Conservation (phyloP, 2,329 filamentous ascomycete species). For the Phoma sp. region DNA sequence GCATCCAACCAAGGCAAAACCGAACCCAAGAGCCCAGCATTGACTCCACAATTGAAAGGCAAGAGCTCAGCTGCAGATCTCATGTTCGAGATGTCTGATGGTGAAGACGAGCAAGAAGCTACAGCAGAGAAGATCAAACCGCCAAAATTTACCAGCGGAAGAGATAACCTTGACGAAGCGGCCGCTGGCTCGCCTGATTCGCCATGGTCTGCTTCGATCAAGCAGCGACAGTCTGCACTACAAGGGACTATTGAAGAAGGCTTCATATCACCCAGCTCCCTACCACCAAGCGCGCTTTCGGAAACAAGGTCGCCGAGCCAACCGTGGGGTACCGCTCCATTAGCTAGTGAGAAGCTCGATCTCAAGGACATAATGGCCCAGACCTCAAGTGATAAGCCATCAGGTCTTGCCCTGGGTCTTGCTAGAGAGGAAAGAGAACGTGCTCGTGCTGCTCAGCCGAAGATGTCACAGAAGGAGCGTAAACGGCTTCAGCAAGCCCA, state of each 20-base stretch:
- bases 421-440: slow-evolving; percentile 51
- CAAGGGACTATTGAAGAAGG: slow-evolving; percentile 2
- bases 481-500: slow-evolving; percentile 63
- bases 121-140: slow-evolving; percentile 26
- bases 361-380: slow-evolving; percentile 79
- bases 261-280: slow-evolving; percentile 28
- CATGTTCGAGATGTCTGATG: slow-evolving; percentile 95
- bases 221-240: slow-evolving; percentile 9
- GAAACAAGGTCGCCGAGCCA: slow-evolving; percentile 40
- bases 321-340: slow-evolving; percentile 61
- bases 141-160: slow-evolving; percentile 26
- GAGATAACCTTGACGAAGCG: slow-evolving; percentile 17
- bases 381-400: slow-evolving; percentile 57
- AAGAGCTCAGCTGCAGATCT: slow-evolving; percentile 75
- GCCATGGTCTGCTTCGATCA: slow-evolving; percentile 31
- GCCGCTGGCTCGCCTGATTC: slow-evolving; percentile 30
- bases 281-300: slow-evolving; percentile 26
- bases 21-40: slow-evolving; percentile 63
- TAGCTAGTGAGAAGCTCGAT: slow-evolving; percentile 70
- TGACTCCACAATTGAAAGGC: slow-evolving; percentile 71
- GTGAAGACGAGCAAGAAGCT: slow-evolving; percentile 51
- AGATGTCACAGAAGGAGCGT: slow-evolving; percentile 88
- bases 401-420: slow-evolving; percentile 60
- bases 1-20: slow-evolving; percentile 52
- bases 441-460: slow-evolving; percentile 54